Conservation (phyloP, 768 basidiomycete species). For the Boletus fagicola region DNA sequence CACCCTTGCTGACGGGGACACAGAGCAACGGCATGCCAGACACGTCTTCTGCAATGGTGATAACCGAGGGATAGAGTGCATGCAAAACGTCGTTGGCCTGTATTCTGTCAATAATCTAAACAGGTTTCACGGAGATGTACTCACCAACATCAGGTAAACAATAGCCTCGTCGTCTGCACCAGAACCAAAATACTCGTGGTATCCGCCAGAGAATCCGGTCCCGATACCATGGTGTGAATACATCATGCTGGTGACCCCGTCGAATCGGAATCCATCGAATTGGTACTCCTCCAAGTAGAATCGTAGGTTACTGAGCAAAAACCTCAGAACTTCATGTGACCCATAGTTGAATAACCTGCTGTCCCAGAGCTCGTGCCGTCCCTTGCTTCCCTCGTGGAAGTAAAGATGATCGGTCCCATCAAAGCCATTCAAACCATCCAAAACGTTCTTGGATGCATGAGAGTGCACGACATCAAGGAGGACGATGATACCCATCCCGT, state of each 20-base stretch:
- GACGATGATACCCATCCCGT: constrained; percentile 88
- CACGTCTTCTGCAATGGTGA: constrained; percentile 98
- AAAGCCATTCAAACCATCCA: constrained; percentile 93
- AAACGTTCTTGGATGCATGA: constrained; percentile 96
- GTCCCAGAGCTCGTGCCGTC: constrained; percentile 96
- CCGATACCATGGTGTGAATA: constrained; percentile 98
- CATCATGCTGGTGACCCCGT: constrained; percentile 99
- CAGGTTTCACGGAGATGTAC: constrained; percentile 29
- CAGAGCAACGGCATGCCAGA: constrained; percentile 98
- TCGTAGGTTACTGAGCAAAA: constrained; percentile 91
- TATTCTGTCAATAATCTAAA: constrained; percentile 8
- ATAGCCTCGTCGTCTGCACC: constrained; percentile 84
- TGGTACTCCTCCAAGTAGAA: constrained; percentile 94
- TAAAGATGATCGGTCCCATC: constrained; percentile 98
- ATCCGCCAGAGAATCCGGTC: constrained; percentile 95
- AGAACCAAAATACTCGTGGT: constrained; percentile 96
- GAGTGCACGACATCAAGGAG: constrained; percentile 97
- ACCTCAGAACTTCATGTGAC: constrained; percentile 89
- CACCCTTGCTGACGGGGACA: constrained; percentile 72
- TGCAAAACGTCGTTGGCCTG: constrained; percentile 94
- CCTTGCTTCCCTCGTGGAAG: constrained; percentile 92
- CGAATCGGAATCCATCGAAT: constrained; percentile 98
- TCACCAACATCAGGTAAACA: constrained; percentile 94
- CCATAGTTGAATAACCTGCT: constrained; percentile 97
- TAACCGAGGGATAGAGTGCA: constrained; percentile 68